Evolutionary conservation across 108 stramenopile genomes (phyloP), one percentile per base, ranked within the genome.

Genomic region (Nitzschia inconspicua): DNA sequence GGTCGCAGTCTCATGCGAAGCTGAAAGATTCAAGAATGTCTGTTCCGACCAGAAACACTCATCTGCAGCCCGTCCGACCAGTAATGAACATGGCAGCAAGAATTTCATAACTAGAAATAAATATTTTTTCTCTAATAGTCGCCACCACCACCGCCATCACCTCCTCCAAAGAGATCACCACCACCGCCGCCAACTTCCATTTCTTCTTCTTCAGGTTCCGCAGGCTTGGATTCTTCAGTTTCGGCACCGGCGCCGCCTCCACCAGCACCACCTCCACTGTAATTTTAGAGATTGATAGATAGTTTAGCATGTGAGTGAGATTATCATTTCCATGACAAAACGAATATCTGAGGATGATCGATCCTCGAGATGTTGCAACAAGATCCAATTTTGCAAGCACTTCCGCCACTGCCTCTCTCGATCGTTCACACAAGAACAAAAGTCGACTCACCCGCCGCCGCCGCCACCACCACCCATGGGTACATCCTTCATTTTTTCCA

Each of bases 381-480:
- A 52, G 19, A 30, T 6, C 14, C 8, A 5, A 0, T 25, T 14
- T n/a, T 7, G 39, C 31, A 16, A 51, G 50, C 29, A 51, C 22
- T 14, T 9, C 16, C 46, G 22, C 9, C 22, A 19, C 29, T 53
- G 1, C 0, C 22, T 29, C 51, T 14, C 10, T 47, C 47, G 11
- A 47, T 11, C 18, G 16, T 47, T 35, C 52, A 11, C 36, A 16
- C 50, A 34, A 50, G 10, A 6, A 13, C 10, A 10, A 22, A 37
- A 16, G 4, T 18, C 14, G 30, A 73, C 66, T 51, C 35, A 78
- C 75, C 48, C 77, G 69, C 87, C 89, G 16, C 87, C 89, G 13
- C 85, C 93, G 23, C 88, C 92, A 32, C 92, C 92, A 49, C 91
- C 93, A 48, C 93, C 93, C 77, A 94, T 82, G 32, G 89, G 89